phyloP scores from a whole-genome alignment of 108 stramenopile species.

The Conticribra guillardii region DNA sequence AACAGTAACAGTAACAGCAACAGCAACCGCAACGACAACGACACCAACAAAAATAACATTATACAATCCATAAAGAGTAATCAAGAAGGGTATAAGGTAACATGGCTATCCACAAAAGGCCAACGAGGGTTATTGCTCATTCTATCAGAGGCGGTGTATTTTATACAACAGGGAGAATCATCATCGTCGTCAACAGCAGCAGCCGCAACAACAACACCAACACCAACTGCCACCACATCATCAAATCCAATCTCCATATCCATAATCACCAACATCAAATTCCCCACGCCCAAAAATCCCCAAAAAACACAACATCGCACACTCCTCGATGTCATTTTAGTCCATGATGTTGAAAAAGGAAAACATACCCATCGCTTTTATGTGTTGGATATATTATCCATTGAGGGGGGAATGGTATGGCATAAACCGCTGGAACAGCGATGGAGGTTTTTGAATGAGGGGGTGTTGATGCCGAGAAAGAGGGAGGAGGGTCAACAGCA shows the following conservation, averaged over 20 bases:
- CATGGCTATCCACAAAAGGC: constrained; percentile 52
- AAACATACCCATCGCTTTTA: constrained; percentile 36
- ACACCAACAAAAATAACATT: constrained; percentile 4
- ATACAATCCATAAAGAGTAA: constrained; percentile 29
- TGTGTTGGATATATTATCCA: constrained; percentile 39
- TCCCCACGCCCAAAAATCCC: constrained; percentile 48
- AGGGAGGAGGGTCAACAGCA: constrained; percentile 26
- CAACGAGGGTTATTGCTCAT: constrained; percentile 53
- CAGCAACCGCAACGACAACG: constrained; percentile 3
- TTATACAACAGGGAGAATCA: constrained; percentile 33
- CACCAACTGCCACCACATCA: not conserved
- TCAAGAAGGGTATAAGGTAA: constrained; percentile 39
- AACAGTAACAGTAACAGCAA: no score
- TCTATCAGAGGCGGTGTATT: constrained; percentile 53
- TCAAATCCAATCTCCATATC: constrained; percentile 24
- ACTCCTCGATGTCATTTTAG: constrained; percentile 49
- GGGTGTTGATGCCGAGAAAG: constrained; percentile 49
- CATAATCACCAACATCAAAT: constrained; percentile 37
- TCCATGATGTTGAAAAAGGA: constrained; percentile 37
- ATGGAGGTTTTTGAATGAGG: constrained; percentile 49
- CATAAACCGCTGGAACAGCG: constrained; percentile 50
- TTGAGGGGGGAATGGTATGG: constrained; percentile 48
- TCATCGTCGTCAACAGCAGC: not conserved
- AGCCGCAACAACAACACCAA: no score
- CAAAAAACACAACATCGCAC: constrained; percentile 48